Conservation (phyloP, 495 filamentous ascomycete species). For the Penicillium dipodomyicola region DNA sequence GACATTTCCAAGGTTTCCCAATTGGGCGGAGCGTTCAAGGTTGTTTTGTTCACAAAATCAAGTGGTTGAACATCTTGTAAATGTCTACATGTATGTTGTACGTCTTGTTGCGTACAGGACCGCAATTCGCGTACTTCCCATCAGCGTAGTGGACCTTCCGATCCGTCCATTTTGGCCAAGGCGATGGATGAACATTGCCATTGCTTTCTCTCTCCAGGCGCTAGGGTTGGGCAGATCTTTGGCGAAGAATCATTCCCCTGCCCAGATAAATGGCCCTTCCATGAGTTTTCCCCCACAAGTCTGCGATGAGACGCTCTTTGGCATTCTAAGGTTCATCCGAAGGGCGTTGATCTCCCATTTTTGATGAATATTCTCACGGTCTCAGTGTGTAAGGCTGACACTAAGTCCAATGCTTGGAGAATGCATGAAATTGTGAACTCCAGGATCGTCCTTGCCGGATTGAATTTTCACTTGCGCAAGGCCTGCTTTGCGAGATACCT, state of each 20-base stretch:
- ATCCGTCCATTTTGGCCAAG: constrained; percentile 35
- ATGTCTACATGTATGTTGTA: not conserved
- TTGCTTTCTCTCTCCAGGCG: not conserved
- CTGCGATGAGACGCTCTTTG: constrained; percentile 11
- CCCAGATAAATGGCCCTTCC: constrained; percentile 9
- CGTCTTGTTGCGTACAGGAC: constrained; percentile 17
- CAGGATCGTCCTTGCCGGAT: constrained; percentile 1
- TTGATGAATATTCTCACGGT: constrained; percentile 13
- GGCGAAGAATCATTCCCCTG: constrained; percentile 23
- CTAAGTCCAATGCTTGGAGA: no score
- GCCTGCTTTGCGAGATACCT: constrained; percentile 16
- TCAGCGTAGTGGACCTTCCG: constrained; percentile 37
- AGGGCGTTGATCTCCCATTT: constrained; percentile 16
- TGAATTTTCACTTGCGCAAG: constrained; percentile 10
- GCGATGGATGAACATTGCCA: constrained; percentile 15
- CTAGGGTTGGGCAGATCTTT: constrained; percentile 17
- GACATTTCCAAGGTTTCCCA: not conserved
- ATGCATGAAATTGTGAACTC: not conserved
- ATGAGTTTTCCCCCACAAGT: constrained; percentile 25
- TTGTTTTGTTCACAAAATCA: not conserved
- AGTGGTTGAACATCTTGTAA: not conserved
- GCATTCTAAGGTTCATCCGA: no score
- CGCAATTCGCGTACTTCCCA: constrained; percentile 33
- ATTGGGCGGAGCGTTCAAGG: not conserved
- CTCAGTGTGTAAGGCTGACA: not conserved